Evolutionary conservation across 306 rosid genomes (phyloP).

Genomic region (Trifolium subterraneum): DNA sequence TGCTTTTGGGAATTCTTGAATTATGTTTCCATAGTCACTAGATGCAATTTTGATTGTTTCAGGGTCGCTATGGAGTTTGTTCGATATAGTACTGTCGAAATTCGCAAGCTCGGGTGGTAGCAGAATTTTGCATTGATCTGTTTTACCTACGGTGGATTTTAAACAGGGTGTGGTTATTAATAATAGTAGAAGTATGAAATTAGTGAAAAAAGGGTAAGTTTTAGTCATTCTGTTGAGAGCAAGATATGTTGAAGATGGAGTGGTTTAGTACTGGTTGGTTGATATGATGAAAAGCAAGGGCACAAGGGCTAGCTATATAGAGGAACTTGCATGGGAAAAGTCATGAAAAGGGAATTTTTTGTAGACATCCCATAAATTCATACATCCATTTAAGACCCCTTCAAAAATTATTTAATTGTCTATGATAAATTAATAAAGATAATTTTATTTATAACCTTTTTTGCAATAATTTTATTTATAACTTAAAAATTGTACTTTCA

Average conservation of each 20-base stretch:
- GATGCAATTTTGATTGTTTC: conserved; percentile 60
- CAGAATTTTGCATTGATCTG: conserved; percentile 41
- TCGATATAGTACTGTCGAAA: conserved; percentile 9
- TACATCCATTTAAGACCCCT: too few relatives aligned
- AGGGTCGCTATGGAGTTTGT: conserved; percentile 54
- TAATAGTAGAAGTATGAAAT: conserved; percentile 38
- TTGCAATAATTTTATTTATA: too few relatives aligned
- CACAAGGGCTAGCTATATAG: neutral
- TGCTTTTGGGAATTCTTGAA: conserved; percentile 51
- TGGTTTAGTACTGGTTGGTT: neutral
- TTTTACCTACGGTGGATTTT: conserved; percentile 48
- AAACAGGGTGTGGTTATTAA: conserved; percentile 48
- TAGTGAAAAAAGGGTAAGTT: conserved; percentile 35
- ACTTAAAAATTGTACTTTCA: too few relatives aligned
- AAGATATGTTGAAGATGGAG: too few relatives aligned
- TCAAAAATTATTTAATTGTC: too few relatives aligned
- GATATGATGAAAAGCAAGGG: neutral
- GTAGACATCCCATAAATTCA: too few relatives aligned
- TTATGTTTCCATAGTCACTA: conserved; percentile 67
- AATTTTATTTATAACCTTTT: too few relatives aligned
- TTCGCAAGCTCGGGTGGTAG: conserved; percentile 34
- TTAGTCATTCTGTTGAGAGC: conserved; percentile 53
- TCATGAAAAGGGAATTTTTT: too few relatives aligned
- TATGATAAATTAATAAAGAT: too few relatives aligned
- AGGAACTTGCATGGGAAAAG: conserved; percentile 44